A percentile compares a stretch with the other conserved stretches of the same genome.
These are phyloP conservation scores for Pelagophyceae sp. DNA, from an alignment of 352 stramenopile genomes.

Conservation along the genomic window DNA sequence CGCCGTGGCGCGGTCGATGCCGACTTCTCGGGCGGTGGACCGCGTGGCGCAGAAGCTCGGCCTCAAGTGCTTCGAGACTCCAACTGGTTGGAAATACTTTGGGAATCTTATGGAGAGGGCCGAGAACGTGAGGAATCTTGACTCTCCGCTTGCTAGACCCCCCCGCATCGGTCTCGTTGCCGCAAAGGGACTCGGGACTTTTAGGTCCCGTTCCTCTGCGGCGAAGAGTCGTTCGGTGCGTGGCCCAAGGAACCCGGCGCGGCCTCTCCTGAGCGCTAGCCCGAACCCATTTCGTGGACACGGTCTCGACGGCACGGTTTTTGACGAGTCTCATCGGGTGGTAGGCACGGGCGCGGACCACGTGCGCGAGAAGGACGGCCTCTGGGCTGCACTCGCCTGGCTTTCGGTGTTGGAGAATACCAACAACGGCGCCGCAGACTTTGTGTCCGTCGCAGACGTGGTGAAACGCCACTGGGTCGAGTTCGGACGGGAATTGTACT, in stretches of 20 bases:
- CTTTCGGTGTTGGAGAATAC: conserved; percentile 88
- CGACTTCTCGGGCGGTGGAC: conserved; percentile 79
- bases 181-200: no score
- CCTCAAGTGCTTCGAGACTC: conserved; percentile 91
- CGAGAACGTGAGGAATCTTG: no score
- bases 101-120: conserved; percentile 95
- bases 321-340: no score
- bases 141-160: no score
- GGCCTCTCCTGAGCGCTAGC: no score
- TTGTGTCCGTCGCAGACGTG: conserved; percentile 91
- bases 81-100: conserved; percentile 99
- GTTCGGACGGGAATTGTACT: conserved; percentile 98
- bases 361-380: conserved; percentile 98
- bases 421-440: conserved; percentile 43
- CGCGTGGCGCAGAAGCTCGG: conserved; percentile 81
- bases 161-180: no score
- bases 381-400: conserved; percentile 96
- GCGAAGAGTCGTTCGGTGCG: conserved; percentile 81
- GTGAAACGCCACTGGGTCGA: conserved; percentile 88
- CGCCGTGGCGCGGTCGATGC: conserved; percentile 91
- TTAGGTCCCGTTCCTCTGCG: conserved; percentile 97
- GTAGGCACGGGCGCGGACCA: conserved; percentile 97
- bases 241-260: no score
- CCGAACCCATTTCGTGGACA: no score
- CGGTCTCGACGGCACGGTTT: no score